These are phyloP conservation scores for Solioccasus polychromus DNA, from an alignment of 768 basidiomycete species.

Conservation along the genomic window DNA sequence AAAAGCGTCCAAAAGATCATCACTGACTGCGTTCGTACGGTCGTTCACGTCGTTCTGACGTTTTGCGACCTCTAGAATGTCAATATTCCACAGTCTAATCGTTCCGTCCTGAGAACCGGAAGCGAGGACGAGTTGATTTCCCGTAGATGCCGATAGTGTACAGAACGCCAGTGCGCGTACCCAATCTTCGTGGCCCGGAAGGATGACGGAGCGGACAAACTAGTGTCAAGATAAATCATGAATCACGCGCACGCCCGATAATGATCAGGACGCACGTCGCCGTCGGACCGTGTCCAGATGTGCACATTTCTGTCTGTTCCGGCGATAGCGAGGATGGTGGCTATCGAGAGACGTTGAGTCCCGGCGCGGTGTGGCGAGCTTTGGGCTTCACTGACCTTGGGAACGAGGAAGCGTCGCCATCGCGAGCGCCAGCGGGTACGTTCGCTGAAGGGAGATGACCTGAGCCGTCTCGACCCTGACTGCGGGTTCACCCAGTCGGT, in stretches of 20 bases:
- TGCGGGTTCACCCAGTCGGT: constrained; percentile 14
- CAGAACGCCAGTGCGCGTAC: constrained; percentile 77
- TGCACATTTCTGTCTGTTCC: constrained; percentile 80
- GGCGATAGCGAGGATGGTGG: constrained; percentile 72
- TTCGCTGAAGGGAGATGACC: constrained; percentile 59
- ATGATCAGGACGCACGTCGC: constrained; percentile 38
- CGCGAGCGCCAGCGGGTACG: constrained; percentile 72
- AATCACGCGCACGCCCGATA: neutral
- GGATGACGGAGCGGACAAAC: constrained; percentile 58
- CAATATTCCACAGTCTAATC: constrained; percentile 90
- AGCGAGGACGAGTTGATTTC: constrained; percentile 65
- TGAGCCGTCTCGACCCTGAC: constrained; percentile 49
- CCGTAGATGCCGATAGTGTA: constrained; percentile 24
- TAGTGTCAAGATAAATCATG: constrained; percentile 19
- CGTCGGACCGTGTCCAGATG: constrained; percentile 70
- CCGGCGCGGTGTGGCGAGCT: no score
- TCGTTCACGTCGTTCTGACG: constrained; percentile 16
- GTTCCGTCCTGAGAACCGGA: constrained; percentile 96
- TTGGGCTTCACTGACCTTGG: constrained; percentile 58
- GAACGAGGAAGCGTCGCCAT: constrained; percentile 64
- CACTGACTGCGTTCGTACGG: constrained; percentile 39
- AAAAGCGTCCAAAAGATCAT: constrained; percentile 84
- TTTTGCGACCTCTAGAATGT: constrained; percentile 36
- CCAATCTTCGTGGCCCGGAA: constrained; percentile 96
- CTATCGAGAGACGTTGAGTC: constrained; percentile 36